Percentiles rank a stretch among this genome's conserved stretches.
phyloP scores from a whole-genome alignment of 495 filamentous ascomycete genomes.

The Penicillium cinerascens region DNA sequence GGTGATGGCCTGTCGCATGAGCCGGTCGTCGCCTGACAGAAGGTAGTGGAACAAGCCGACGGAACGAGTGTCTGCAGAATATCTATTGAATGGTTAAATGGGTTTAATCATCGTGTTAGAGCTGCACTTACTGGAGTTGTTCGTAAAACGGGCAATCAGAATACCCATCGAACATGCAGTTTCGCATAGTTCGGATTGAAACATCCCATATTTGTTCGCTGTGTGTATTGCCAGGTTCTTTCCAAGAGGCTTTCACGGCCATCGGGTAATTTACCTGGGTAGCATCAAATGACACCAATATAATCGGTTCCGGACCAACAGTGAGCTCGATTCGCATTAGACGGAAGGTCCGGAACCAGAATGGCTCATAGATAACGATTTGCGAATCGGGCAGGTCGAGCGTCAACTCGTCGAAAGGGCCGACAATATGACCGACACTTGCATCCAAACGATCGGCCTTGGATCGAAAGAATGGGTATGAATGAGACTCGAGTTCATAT shows the following conservation, averaged over 20 bases:
- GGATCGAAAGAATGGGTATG: conserved; percentile 36
- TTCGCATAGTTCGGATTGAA: conserved; percentile 31
- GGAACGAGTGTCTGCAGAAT: conserved; percentile 29
- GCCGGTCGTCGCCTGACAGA: conserved; percentile 34
- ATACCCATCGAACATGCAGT: conserved; percentile 42
- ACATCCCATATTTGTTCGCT: conserved; percentile 30
- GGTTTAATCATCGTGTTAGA: too few relatives aligned
- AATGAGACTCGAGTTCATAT: conserved; percentile 37
- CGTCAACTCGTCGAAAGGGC: conserved; percentile 30
- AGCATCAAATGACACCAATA: conserved; percentile 14
- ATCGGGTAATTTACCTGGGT: conserved; percentile 34
- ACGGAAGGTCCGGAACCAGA: conserved; percentile 42
- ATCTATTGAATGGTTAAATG: conserved; percentile 4
- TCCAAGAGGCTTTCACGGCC: conserved; percentile 27
- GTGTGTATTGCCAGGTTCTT: conserved; percentile 10
- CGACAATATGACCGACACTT: conserved; percentile 27
- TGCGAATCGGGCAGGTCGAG: conserved; percentile 11
- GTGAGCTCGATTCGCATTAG: conserved; percentile 28
- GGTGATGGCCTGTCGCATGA: conserved; percentile 37
- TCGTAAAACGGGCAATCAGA: conserved; percentile 42
- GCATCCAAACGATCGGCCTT: conserved; percentile 35
- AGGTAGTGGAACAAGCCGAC: conserved; percentile 38
- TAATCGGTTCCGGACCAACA: too few relatives aligned
- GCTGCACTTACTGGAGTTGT: conserved; percentile 33
- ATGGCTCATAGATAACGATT: conserved; percentile 28